phyloP scores from a whole-genome alignment of 768 basidiomycete species.

The Xerocomellus intermedius region DNA sequence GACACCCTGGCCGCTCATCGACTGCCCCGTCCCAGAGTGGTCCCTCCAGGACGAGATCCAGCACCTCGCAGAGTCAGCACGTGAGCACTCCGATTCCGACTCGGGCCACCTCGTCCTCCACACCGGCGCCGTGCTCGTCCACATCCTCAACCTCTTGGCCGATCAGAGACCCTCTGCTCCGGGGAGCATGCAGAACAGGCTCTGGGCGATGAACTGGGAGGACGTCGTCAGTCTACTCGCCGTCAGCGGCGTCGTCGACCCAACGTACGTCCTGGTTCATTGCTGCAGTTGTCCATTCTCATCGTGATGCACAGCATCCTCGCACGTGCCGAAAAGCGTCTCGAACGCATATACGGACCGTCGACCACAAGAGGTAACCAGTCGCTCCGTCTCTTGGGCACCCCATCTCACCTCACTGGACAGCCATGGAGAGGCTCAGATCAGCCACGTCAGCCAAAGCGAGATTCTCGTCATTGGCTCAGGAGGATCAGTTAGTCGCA shows the following conservation, averaged over 20 bases:
- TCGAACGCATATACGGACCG: constrained; percentile 30
- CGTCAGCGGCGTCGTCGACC: constrained; percentile 37
- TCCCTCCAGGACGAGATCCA: constrained; percentile 65
- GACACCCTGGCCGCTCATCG: constrained; percentile 79
- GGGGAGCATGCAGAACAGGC: constrained; percentile 63
- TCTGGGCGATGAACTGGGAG: constrained; percentile 62
- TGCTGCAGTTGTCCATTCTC: neutral
- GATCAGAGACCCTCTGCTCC: constrained; percentile 54
- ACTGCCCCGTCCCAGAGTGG: constrained; percentile 70
- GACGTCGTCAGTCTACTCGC: constrained; percentile 55
- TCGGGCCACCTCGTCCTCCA: constrained; percentile 40
- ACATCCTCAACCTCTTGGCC: constrained; percentile 53
- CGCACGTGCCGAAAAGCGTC: constrained; percentile 26
- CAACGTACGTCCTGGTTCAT: constrained; percentile 18
- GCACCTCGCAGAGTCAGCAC: constrained; percentile 39
- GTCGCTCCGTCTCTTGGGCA: neutral
- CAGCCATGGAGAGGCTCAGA: constrained; percentile 19
- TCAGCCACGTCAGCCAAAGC: constrained; percentile 17
- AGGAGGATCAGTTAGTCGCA: constrained; percentile 19
- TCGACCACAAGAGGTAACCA: constrained; percentile 16
- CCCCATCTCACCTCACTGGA: neutral
- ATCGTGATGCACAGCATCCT: constrained; percentile 17
- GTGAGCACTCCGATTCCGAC: constrained; percentile 31
- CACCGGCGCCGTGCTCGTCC: constrained; percentile 46
- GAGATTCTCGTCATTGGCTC: constrained; percentile 1